Conservation (phyloP, 140 eudicot species). For the Senecio squalidus region DNA sequence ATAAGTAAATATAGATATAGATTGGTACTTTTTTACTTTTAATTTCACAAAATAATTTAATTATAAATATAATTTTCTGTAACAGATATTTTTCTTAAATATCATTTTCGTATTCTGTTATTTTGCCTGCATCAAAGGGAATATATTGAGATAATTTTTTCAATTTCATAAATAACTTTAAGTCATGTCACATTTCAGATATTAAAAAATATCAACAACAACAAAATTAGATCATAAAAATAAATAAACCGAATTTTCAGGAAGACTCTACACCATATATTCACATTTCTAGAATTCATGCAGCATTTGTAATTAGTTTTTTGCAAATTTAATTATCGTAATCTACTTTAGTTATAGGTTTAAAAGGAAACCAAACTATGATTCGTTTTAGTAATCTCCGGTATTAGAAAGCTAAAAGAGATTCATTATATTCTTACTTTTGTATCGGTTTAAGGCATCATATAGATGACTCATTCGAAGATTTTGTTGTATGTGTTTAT, state of each 20-base stretch:
- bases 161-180: neutral
- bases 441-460: no score
- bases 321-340: no score
- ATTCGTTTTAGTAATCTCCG: no score
- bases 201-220: neutral
- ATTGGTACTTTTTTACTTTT: no score
- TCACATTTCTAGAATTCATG: neutral
- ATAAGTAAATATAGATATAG: no score
- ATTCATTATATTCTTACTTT: no score
- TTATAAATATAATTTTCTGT: constrained; percentile 6
- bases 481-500: no score
- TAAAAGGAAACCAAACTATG: no score
- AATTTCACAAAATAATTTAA: neutral
- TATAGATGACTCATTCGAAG: no score
- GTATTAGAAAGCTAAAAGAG: no score
- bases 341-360: no score
- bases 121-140: constrained; percentile 23
- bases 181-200: constrained; percentile 18
- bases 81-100: neutral
- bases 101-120: constrained; percentile 18
- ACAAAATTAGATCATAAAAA: neutral
- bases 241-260: neutral
- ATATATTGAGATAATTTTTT: constrained; percentile 2
- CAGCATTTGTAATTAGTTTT: no score
- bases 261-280: constrained; percentile 6